Evolutionary conservation across 2,329 filamentous ascomycete species (phyloP).

Genomic region (Epichloe gansuensis): DNA sequence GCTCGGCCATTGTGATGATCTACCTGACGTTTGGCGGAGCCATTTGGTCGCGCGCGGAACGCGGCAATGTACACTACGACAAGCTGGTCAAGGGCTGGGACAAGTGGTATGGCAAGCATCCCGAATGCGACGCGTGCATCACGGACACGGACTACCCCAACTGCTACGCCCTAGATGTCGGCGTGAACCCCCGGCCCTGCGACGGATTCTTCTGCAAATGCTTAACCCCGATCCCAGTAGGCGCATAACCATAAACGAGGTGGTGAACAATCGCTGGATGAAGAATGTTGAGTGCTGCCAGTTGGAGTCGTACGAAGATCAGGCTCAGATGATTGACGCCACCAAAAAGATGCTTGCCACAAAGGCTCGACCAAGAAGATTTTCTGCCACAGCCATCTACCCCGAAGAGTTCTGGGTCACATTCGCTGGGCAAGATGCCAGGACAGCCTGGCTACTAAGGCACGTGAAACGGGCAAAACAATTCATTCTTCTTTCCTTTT

Average conservation of each 20-base stretch:
- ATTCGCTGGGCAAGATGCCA: conserved; percentile 44
- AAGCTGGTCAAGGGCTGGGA: conserved; percentile 56
- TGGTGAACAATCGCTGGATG: conserved; percentile 60
- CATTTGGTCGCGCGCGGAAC: conserved; percentile 61
- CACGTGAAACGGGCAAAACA: no score
- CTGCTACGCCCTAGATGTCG: conserved; percentile 51
- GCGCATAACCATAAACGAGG: conserved; percentile 57
- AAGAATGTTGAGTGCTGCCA: conserved; percentile 70
- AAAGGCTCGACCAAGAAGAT: conserved; percentile 36
- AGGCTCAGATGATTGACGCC: conserved; percentile 47
- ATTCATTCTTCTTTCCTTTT: no score
- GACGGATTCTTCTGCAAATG: conserved; percentile 67
- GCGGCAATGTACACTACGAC: conserved; percentile 46
- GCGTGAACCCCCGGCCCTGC: conserved; percentile 56
- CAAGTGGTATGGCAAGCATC: conserved; percentile 48
- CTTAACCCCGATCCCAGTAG: conserved; percentile 64
- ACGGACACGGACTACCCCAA: conserved; percentile 54
- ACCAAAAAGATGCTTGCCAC: conserved; percentile 37
- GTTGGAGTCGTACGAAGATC: conserved; percentile 56
- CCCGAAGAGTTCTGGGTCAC: conserved; percentile 32
- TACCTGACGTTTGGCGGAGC: conserved; percentile 60
- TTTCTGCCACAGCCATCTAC: conserved; percentile 47
- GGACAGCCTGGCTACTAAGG: conserved; percentile 40
- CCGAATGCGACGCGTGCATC: conserved; percentile 23
- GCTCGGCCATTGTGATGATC: conserved; percentile 71